Evolutionary conservation across 257 asterid species (phyloP).

Genomic region (Ajuga chamaepitys): DNA sequence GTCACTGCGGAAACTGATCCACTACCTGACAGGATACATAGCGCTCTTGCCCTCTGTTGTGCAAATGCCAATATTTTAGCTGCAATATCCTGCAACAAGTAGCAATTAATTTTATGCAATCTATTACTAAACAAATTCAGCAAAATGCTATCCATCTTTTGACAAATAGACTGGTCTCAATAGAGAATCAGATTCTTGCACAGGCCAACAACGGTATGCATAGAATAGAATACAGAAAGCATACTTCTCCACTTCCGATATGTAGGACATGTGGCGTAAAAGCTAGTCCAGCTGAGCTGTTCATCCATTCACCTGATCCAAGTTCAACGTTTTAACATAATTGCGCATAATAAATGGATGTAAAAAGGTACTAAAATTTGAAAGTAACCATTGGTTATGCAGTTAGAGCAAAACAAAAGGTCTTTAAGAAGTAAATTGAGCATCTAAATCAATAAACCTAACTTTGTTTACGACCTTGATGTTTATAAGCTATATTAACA

Average conservation of each 20-base stretch:
- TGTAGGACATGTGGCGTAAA: constrained; percentile 76
- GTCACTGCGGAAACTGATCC: constrained; percentile 70
- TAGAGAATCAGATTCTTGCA: not conserved
- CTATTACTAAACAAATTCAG: not conserved
- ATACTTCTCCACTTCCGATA: constrained; percentile 65
- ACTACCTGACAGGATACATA: constrained; percentile 73
- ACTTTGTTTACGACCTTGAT: too few species aligned
- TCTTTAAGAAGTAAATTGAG: too few species aligned
- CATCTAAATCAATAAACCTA: too few species aligned
- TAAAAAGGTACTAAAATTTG: too few species aligned
- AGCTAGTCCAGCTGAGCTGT: constrained; percentile 79
- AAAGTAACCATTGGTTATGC: too few species aligned
- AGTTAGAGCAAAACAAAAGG: too few species aligned
- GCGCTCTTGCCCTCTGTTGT: constrained; percentile 75
- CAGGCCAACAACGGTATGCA: not conserved
- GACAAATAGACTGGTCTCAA: not conserved
- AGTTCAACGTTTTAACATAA: not conserved
- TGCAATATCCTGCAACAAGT: constrained; percentile 57
- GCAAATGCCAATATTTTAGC: constrained; percentile 75
- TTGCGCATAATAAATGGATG: not conserved
- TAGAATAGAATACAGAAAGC: not conserved
- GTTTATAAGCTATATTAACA: too few species aligned
- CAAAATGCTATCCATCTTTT: too few species aligned
- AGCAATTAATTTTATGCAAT: not conserved
- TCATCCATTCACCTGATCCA: constrained; percentile 88